phyloP scores from a whole-genome alignment of 176 grass and related monocot genomes.

The Aegilops sharonensis region DNA sequence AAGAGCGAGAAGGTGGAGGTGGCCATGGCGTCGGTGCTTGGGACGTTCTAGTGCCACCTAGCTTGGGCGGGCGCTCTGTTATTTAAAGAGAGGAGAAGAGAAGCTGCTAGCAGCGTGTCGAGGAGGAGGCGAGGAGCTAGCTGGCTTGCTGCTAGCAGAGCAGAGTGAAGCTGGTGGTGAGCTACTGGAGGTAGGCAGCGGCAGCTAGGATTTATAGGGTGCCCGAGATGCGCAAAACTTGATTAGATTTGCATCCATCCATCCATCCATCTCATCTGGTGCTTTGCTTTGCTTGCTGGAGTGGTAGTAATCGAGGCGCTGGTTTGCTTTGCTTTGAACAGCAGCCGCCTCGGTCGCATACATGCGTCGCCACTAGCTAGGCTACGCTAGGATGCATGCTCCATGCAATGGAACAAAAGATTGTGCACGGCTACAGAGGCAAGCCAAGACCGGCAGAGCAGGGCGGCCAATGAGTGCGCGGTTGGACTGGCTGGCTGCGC shows the following conservation, averaged over 20 bases:
- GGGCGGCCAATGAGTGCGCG: conserved; percentile 37
- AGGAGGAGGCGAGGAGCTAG: not conserved
- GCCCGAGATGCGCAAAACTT: not conserved
- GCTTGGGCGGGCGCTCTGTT: not conserved
- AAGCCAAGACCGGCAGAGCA: not conserved
- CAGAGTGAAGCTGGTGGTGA: not conserved
- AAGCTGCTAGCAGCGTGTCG: not conserved
- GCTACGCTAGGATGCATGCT: not conserved
- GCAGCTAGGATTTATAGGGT: conserved; percentile 37
- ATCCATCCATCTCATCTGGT: no score
- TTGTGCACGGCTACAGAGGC: conserved; percentile 21
- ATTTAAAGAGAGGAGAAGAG: conserved; percentile 3
- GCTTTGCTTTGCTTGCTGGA: not conserved
- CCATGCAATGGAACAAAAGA: conserved; percentile 19
- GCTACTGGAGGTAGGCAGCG: not conserved
- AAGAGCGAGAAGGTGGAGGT: conserved; percentile 41
- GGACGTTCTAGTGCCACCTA: not conserved
- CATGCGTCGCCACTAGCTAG: not conserved
- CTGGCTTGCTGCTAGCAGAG: not conserved
- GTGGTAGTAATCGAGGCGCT: not conserved
- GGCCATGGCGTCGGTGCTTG: not conserved
- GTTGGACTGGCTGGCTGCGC: not conserved
- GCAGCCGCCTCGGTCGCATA: not conserved
- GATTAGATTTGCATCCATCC: conserved; percentile 24
- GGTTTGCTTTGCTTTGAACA: conserved; percentile 9